Percentiles rank a stretch among this genome's conserved stretches.
Evolutionary conservation across 768 basidiomycete genomes (phyloP).

Genomic region (Coprinopsis sp.): DNA sequence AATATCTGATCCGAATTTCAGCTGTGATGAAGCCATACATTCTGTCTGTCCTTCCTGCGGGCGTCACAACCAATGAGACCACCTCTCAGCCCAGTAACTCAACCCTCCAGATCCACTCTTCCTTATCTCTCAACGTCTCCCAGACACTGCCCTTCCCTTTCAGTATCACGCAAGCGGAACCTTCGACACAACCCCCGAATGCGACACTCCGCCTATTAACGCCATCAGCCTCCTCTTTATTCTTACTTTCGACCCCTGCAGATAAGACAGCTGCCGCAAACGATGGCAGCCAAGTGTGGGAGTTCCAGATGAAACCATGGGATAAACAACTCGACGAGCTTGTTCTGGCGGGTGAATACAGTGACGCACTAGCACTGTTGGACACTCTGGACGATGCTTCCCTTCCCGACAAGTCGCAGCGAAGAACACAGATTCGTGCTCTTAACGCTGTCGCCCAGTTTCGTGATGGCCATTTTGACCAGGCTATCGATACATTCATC

Average conservation of each 20-base stretch:
- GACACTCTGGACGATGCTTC: constrained; percentile 58
- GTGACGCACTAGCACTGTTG: constrained; percentile 76
- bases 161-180: constrained; percentile 23
- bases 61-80: constrained; percentile 35
- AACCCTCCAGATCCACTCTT: constrained; percentile 67
- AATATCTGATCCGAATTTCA: too few species aligned
- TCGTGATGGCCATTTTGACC: constrained; percentile 59
- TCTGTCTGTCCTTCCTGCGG: constrained; percentile 68
- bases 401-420: constrained; percentile 62
- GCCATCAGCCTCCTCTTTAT: constrained; percentile 50
- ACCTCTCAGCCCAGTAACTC: constrained; percentile 38
- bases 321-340: constrained; percentile 82
- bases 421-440: constrained; percentile 56
- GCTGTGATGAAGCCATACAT: constrained; percentile 77
- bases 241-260: constrained; percentile 66
- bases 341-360: constrained; percentile 60
- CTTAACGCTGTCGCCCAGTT: constrained; percentile 81
- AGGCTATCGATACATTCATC: constrained; percentile 83
- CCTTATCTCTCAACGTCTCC: constrained; percentile 53
- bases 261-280: constrained; percentile 60
- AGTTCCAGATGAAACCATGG: constrained; percentile 67
- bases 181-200: constrained; percentile 22
- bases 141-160: constrained; percentile 69
- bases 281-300: constrained; percentile 81
- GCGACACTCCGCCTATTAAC: constrained; percentile 63